Base-by-base conservation (phyloP, 129 eudicot genomes). In the Artemisia argyi region DNA sequence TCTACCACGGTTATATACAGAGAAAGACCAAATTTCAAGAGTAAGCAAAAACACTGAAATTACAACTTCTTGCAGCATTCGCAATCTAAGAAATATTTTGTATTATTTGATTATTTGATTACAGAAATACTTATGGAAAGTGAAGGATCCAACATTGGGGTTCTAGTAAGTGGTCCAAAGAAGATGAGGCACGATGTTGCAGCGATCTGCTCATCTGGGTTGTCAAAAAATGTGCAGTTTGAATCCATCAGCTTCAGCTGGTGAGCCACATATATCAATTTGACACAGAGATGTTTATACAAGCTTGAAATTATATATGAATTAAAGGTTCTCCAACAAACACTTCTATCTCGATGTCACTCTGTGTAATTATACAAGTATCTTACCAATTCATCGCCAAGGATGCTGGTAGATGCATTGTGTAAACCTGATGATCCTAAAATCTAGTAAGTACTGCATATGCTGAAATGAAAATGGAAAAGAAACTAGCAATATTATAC, bases 181-280 rank as follows among this genome's bases (percentile, higher is more conserved):
- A 80, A 32, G 78, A 83, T 90, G 93, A 85, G 84, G 62, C 83
- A 81, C 69, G 85, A 83, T 9, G 85, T 87, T 7, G 97, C 95
- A 66, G 78, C 85, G 32, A 85, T 90, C 12, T 90, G 96, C 62
- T 68, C 87, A 66, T 85, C 89, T 59, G 77, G 69, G 58, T 51
- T 72, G 64, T 73, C 82, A 53, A 80, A 68, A 50, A 77, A 82
- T 47, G 52, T 85, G 39, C 85, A 81, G 24, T 87, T 81, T 26
- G 80, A 87, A 69, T 87, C 89, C 14, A 85, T 83, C 70, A 90
- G 95, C 85, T 90, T 87, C 65, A 83, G 73, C 65, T 90, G 95
- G 91, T 89, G 77, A 82, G 47, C 54, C 46, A 49, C 7, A 67
- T 59, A n/a, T n/a, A n/a, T n/a, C n/a, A 4, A 63, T 71, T 71